A percentile compares a stretch with the other conserved stretches of the same genome.
Conservation (phyloP, 2,329 filamentous ascomycete species). For the Alternaria ventricosa region DNA sequence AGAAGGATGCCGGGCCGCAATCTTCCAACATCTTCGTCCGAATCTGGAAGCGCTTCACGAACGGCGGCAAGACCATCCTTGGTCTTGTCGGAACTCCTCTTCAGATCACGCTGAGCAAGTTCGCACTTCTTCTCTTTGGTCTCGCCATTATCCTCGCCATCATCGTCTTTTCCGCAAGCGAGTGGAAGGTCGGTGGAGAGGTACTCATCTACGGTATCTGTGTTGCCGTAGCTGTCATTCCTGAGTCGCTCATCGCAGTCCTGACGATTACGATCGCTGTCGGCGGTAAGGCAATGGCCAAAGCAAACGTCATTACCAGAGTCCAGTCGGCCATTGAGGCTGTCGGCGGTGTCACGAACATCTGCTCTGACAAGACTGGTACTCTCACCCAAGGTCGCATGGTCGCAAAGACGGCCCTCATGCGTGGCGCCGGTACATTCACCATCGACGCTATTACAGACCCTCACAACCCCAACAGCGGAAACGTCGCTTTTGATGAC, state of each 20-base stretch:
- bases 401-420: constrained; percentile 48
- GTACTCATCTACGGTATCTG: constrained; percentile 58
- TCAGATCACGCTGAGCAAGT: constrained; percentile 83
- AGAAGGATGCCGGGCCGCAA: constrained; percentile 57
- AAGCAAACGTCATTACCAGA: constrained; percentile 50
- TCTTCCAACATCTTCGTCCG: constrained; percentile 55
- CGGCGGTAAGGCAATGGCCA: constrained; percentile 51
- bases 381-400: constrained; percentile 51
- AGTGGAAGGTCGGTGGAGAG: constrained; percentile 50
- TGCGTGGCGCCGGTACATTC: constrained; percentile 44
- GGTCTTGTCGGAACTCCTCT: constrained; percentile 81
- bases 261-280: constrained; percentile 69
- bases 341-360: constrained; percentile 51
- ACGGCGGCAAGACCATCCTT: constrained; percentile 59
- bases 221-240: constrained; percentile 56
- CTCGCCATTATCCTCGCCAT: constrained; percentile 74
- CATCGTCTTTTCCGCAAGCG: constrained; percentile 71
- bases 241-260: constrained; percentile 66
- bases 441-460: constrained; percentile 44
- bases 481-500: constrained; percentile 40
- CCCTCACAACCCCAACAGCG: constrained; percentile 45
- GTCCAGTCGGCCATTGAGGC: constrained; percentile 50
- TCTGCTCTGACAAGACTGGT: constrained; percentile 51
- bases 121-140: constrained; percentile 62
- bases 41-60: constrained; percentile 39